Base-by-base conservation (phyloP, 352 stramenopile species). In the Aphanomyces cochlioides region DNA sequence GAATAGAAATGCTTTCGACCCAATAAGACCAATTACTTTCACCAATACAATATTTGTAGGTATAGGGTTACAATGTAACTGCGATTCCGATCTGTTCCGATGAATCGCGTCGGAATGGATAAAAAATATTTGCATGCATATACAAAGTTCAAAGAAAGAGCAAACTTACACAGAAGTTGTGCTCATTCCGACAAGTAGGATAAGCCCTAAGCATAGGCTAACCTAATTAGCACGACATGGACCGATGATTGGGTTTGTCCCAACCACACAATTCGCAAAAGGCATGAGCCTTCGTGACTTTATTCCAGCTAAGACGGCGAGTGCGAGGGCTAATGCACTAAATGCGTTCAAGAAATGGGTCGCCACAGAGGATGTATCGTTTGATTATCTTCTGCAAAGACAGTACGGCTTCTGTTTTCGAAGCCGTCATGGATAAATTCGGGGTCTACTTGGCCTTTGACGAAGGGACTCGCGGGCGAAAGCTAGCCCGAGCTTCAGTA, bases 91-190 rank as follows among this genome's bases (percentile, higher is more conserved):
- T 53, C 13, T n/a, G n/a, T n/a, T n/a, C n/a, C n/a, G n/a, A n/a
- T n/a, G n/a, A n/a, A n/a, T n/a, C n/a, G n/a, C n/a, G 45, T 53
- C 45, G 45, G 45, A 53, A 53, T 53, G 45, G n/a, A 53, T 15
- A 19, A 53, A 53, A 53, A 15, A 53, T 53, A 53, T 53, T 53
- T 15, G 13, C 1, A 53, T 15, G n/a, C 13, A 1, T 19, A 53
- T 53, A 53, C 45, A 53, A 53, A 53, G n/a, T 19, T 19, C n/a
- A 15, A n/a, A 53, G 13, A n/a, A 19, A 53, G n/a, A 19, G 45
- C 13, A n/a, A 53, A n/a, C 13, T 1, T 19, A 19, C n/a, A 19
- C 13, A 53, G n/a, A n/a, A 53, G 13, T 53, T 53, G n/a, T 2
- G 13, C 13, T 53, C n/a, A 15, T 53, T 53, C 45, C 45, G 45